Evolutionary conservation across 1,284 basidiomycete species (phyloP).

Genomic region (Irpex sp.): DNA sequence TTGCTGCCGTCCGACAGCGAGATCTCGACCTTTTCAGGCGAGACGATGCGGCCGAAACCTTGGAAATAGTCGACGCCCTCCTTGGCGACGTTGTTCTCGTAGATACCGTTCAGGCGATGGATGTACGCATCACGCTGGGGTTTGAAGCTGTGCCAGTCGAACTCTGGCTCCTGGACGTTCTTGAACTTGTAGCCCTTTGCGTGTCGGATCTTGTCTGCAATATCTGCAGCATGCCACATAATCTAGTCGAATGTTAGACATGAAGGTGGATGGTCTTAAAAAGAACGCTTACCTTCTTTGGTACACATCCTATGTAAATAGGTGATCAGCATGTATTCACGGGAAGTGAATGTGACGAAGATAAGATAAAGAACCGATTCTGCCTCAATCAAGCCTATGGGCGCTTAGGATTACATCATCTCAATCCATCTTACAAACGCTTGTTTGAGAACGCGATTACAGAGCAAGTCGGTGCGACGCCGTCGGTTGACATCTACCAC

Average conservation of each 20-base stretch:
- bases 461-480: too few relatives aligned
- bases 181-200: slow-evolving; percentile 79
- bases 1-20: slow-evolving; percentile 57
- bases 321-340: background rate
- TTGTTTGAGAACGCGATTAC: too few relatives aligned
- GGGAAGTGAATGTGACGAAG: too few relatives aligned
- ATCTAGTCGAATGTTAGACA: slow-evolving; percentile 50
- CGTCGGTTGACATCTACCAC: too few relatives aligned
- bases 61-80: slow-evolving; percentile 89
- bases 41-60: slow-evolving; percentile 76
- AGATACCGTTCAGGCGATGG: slow-evolving; percentile 86
- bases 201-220: slow-evolving; percentile 80
- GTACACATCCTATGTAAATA: slow-evolving; percentile 67
- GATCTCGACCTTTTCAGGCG: slow-evolving; percentile 65
- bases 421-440: too few relatives aligned
- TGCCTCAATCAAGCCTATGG: too few relatives aligned
- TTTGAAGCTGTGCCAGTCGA: slow-evolving; percentile 92
- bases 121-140: slow-evolving; percentile 96
- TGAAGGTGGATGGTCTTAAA: background rate
- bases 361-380: too few relatives aligned
- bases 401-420: too few relatives aligned
- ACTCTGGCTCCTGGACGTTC: slow-evolving; percentile 53
- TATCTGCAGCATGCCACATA: slow-evolving; percentile 99
- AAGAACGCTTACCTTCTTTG: slow-evolving; percentile 64
- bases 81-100: slow-evolving; percentile 84